A percentile compares a stretch with the other conserved stretches of the same genome.
Evolutionary conservation across 352 stramenopile species (phyloP).

Genomic region (Pythium insidiosum): DNA sequence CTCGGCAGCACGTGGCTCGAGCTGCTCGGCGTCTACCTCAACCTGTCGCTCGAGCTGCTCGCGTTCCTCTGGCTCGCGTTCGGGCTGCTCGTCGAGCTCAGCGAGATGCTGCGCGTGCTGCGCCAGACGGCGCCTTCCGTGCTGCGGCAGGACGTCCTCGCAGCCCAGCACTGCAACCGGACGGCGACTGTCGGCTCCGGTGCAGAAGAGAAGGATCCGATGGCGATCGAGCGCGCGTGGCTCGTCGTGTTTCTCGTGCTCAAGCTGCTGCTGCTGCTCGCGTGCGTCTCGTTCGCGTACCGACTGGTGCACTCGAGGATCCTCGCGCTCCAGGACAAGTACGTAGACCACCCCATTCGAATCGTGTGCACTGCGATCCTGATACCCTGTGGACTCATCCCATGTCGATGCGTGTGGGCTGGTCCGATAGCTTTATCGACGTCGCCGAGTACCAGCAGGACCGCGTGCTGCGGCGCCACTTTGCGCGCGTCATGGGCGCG

Average conservation of each 20-base stretch:
- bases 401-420: too few species aligned
- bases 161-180: constrained; percentile 2
- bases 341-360: too few species aligned
- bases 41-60: constrained; percentile 30
- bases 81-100: constrained; percentile 44
- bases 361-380: too few species aligned
- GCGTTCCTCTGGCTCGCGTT: constrained; percentile 56
- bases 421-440: constrained; percentile 50
- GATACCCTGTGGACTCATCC: too few species aligned
- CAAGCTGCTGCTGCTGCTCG: constrained; percentile 27
- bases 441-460: constrained; percentile 53
- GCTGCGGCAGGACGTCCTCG: constrained; percentile 19
- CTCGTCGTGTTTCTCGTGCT: constrained; percentile 25
- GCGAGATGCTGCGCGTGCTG: constrained; percentile 33
- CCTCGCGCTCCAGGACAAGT: constrained; percentile 59
- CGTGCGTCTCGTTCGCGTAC: constrained; percentile 20
- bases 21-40: constrained; percentile 46
- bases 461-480: constrained; percentile 30
- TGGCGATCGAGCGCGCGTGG: constrained; percentile 43
- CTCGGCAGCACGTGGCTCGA: constrained; percentile 61
- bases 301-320: constrained; percentile 48
- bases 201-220: constrained; percentile 21
- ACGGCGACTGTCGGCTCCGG: constrained; percentile 10
- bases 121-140: constrained; percentile 18
- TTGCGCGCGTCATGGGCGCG: constrained; percentile 26